Percentiles rank a stretch among this genome's conserved stretches.
phyloP scores from a whole-genome alignment of 805 yeast genomes.

The Clavispora santaluciae region DNA sequence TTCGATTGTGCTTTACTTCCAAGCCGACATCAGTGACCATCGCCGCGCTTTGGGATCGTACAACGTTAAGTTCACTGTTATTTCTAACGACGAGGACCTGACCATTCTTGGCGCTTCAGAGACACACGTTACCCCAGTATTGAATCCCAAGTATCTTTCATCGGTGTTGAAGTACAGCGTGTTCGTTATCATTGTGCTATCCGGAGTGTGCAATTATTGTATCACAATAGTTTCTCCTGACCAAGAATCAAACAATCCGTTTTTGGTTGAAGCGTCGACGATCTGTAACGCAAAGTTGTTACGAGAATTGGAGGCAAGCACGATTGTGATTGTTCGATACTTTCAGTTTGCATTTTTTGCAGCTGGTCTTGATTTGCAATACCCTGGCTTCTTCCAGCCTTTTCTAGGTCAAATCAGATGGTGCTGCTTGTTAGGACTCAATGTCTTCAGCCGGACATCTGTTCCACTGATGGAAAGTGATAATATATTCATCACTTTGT shows the following conservation, averaged over 20 bases:
- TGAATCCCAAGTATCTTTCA: slow-evolving; percentile 24
- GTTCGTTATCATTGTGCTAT: slow-evolving; percentile 31
- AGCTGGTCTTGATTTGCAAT: slow-evolving; percentile 49
- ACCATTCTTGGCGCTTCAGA: slow-evolving; percentile 43
- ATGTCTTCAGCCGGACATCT: slow-evolving; percentile 11
- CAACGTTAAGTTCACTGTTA: slow-evolving; percentile 35
- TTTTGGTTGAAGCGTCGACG: slow-evolving; percentile 49
- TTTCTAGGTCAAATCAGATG: slow-evolving; percentile 47
- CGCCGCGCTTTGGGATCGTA: slow-evolving; percentile 44
- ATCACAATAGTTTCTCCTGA: slow-evolving; percentile 48
- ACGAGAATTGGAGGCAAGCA: slow-evolving; percentile 51
- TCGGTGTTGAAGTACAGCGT: slow-evolving; percentile 35
- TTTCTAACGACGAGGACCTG: slow-evolving; percentile 34
- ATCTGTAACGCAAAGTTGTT: slow-evolving; percentile 55
- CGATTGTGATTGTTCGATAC: slow-evolving; percentile 45
- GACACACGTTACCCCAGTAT: slow-evolving; percentile 45
- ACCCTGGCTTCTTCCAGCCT: slow-evolving; percentile 63
- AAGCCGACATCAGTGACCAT: slow-evolving; percentile 36
- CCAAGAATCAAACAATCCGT: slow-evolving; percentile 53
- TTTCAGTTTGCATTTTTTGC: slow-evolving; percentile 57
- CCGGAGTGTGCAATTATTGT: slow-evolving; percentile 38
- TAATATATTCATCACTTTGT: slow-evolving; percentile 40
- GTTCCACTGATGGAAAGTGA: slow-evolving; percentile 15
- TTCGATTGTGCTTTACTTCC: slow-evolving; percentile 32
- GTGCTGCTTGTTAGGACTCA: slow-evolving; percentile 47